Conservation (phyloP, 2,329 filamentous ascomycete genomes). For the Claviceps quebecensis region DNA sequence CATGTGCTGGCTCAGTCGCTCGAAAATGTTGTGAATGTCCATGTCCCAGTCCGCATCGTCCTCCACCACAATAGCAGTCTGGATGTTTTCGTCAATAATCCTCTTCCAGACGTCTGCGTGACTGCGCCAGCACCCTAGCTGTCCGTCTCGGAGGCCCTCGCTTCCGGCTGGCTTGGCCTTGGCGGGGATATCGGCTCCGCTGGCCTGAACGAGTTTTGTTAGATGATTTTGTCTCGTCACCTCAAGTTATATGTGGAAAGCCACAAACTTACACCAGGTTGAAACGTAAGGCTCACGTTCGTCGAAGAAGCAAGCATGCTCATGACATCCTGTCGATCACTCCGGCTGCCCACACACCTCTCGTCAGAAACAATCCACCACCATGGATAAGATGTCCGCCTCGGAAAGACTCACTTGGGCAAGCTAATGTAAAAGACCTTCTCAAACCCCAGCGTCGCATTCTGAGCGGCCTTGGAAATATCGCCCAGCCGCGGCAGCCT, state of each 20-base stretch:
- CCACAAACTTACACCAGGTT: neutral
- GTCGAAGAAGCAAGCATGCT: neutral
- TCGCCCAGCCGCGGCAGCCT: neutral
- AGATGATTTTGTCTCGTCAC: neutral
- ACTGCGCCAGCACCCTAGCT: conserved; percentile 1
- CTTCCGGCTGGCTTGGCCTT: neutral
- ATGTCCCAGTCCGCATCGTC: conserved; percentile 3
- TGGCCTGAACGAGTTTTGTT: neutral
- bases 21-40: neutral
- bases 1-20: neutral
- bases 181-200: neutral
- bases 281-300: neutral
- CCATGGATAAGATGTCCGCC: too few relatives aligned
- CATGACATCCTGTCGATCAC: conserved; percentile 3
- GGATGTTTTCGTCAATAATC: neutral
- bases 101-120: conserved; percentile 1
- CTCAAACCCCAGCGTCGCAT: conserved; percentile 1
- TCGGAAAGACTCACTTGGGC: neutral
- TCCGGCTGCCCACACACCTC: neutral
- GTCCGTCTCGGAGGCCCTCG: neutral
- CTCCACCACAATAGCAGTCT: conserved; percentile 2
- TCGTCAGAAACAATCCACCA: too few relatives aligned
- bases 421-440: conserved; percentile 3
- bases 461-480: conserved; percentile 1
- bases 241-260: too few relatives aligned